These are phyloP conservation scores for Bonia amplexicaulis DNA, from an alignment of 176 grass and related monocot genomes.

Conservation along the genomic window DNA sequence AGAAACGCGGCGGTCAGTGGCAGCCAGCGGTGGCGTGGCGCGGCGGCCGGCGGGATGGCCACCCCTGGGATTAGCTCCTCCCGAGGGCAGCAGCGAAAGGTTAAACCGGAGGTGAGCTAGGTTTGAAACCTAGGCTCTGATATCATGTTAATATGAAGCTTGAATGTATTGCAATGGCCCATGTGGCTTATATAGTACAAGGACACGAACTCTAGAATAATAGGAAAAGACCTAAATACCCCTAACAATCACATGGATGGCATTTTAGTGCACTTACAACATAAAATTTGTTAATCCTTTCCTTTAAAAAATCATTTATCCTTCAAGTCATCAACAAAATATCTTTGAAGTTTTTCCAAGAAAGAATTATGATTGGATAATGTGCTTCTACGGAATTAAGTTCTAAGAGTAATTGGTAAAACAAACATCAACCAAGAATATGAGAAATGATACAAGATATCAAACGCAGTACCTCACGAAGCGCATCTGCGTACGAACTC, in stretches of 20 bases:
- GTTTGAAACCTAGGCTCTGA: too few relatives aligned
- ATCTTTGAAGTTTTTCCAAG: background rate
- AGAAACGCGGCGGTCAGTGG: too few relatives aligned
- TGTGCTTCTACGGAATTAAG: background rate
- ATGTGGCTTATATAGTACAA: too few relatives aligned
- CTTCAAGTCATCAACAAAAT: background rate
- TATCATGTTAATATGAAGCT: too few relatives aligned
- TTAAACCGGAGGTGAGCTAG: too few relatives aligned
- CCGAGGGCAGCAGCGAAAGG: too few relatives aligned
- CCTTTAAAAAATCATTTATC: background rate
- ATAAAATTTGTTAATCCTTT: background rate
- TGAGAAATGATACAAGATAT: background rate
- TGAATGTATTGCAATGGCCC: too few relatives aligned
- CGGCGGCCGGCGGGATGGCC: too few relatives aligned
- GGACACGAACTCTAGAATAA: too few relatives aligned
- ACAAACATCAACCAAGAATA: background rate
- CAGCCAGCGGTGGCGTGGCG: too few relatives aligned
- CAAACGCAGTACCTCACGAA: slow-evolving; percentile 76
- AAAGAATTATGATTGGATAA: background rate
- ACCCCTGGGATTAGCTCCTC: too few relatives aligned
- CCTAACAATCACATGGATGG: background rate
- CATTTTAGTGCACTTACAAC: background rate
- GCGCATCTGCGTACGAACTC: slow-evolving; percentile 98
- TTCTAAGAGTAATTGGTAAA: background rate
- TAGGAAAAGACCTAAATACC: too few relatives aligned